These are phyloP conservation scores for Taiozyma sp. DNA, from an alignment of 1,139 yeast species.

Conservation along the genomic window DNA sequence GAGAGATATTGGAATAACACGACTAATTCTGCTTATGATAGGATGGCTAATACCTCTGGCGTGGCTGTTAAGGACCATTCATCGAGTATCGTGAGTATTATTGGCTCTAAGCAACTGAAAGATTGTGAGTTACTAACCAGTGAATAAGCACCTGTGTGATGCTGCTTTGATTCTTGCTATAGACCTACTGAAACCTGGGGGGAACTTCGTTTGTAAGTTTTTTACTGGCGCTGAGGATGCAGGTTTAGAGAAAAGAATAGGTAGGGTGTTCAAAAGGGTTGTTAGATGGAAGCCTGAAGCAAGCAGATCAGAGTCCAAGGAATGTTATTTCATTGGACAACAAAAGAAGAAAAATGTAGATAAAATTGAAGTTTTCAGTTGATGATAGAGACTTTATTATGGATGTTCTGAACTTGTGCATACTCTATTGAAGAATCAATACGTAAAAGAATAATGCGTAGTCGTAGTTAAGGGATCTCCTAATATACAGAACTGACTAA, in stretches of 20 bases:
- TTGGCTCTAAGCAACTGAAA: neutral
- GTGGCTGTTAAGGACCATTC: conserved; percentile 56
- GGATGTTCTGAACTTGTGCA: neutral
- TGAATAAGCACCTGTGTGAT: conserved; percentile 71
- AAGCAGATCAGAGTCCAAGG: conserved; percentile 56
- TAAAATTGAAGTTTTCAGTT: conserved; percentile 39
- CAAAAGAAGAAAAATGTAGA: conserved; percentile 43
- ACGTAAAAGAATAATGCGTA: neutral
- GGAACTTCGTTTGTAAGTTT: conserved; percentile 69
- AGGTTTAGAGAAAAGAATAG: conserved; percentile 49
- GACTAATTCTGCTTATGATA: conserved; percentile 67
- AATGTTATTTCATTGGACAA: conserved; percentile 65
- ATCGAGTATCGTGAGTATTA: conserved; percentile 42
- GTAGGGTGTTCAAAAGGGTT: conserved; percentile 55
- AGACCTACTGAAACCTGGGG: conserved; percentile 61
- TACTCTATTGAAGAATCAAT: neutral
- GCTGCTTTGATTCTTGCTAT: conserved; percentile 79
- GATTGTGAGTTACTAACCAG: conserved; percentile 1
- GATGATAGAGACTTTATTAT: neutral
- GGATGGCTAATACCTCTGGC: conserved; percentile 76
- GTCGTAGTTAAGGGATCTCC: neutral
- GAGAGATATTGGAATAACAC: conserved; percentile 66
- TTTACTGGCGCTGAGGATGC: conserved; percentile 65
- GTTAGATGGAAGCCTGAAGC: conserved; percentile 54
- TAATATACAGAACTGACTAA: neutral